These are phyloP conservation scores for Schoenoplectus tabernaemontani DNA, from an alignment of 202 grass and related monocot genomes.

Conservation along the genomic window DNA sequence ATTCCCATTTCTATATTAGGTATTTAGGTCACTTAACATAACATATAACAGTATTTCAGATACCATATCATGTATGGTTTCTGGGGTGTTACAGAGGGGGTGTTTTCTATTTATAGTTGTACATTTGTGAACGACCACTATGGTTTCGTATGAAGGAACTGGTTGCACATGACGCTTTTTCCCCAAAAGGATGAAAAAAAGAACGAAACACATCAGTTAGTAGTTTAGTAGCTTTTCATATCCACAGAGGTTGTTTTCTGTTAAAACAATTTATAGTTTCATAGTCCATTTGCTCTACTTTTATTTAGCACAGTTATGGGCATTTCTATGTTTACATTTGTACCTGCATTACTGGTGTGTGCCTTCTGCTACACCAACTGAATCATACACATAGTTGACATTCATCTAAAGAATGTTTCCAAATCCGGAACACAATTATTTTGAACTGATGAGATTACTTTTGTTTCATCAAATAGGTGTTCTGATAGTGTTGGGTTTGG, in stretches of 20 bases:
- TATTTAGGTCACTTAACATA: neutral
- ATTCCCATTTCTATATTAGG: neutral
- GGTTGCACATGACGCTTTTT: neutral
- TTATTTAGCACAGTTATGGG: too few species aligned
- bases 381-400: neutral
- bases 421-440: neutral
- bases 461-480: constrained; percentile 44
- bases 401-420: neutral
- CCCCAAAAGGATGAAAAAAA: neutral
- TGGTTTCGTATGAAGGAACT: neutral
- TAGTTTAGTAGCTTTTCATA: neutral
- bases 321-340: neutral
- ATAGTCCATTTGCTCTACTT: neutral
- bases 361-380: neutral
- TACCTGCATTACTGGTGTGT: neutral
- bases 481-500: constrained; percentile 84
- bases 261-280: neutral
- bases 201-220: neutral
- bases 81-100: neutral
- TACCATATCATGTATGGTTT: neutral
- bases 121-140: neutral
- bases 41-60: neutral
- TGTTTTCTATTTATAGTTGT: neutral
- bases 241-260: neutral
- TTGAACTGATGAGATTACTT: neutral